Evolutionary conservation across 2,329 filamentous ascomycete species (phyloP).

Genomic region (Pyrenophora tritici-repentis): DNA sequence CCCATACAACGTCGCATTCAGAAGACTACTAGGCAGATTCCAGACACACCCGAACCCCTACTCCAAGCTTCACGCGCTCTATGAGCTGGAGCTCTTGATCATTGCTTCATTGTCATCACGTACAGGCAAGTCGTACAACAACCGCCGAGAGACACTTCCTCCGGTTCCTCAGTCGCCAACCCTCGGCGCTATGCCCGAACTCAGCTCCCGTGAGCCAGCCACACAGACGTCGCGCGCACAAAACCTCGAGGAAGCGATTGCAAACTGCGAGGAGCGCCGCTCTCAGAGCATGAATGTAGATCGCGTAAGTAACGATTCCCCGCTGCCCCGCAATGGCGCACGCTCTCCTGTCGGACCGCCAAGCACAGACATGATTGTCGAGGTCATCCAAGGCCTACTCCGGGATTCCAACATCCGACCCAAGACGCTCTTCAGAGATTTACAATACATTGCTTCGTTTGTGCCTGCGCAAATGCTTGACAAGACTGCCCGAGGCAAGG

Average conservation of each 20-base stretch:
- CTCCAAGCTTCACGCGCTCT: slow-evolving; percentile 79
- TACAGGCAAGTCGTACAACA: slow-evolving; percentile 52
- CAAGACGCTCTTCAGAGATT: slow-evolving; percentile 54
- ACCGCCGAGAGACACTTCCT: slow-evolving; percentile 47
- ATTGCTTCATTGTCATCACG: slow-evolving; percentile 71
- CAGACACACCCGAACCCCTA: slow-evolving; percentile 88
- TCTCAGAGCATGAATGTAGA: slow-evolving; percentile 59
- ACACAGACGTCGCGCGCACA: slow-evolving; percentile 50
- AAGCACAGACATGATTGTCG: slow-evolving; percentile 51
- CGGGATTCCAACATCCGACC: slow-evolving; percentile 52
- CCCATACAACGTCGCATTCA: slow-evolving; percentile 80
- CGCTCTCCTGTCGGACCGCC: slow-evolving; percentile 47
- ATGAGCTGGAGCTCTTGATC: slow-evolving; percentile 82
- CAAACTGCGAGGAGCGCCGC: slow-evolving; percentile 70
- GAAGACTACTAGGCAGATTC: slow-evolving; percentile 80
- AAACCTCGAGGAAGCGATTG: slow-evolving; percentile 69
- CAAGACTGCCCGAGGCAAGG: slow-evolving; percentile 67
- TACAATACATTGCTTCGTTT: slow-evolving; percentile 64
- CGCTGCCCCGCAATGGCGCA: slow-evolving; percentile 42
- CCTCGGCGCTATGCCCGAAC: slow-evolving; percentile 51
- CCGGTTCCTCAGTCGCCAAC: slow-evolving; percentile 53
- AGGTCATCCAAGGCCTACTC: slow-evolving; percentile 52
- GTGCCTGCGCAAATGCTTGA: slow-evolving; percentile 62
- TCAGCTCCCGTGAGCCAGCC: slow-evolving; percentile 51
- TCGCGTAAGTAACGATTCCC: slow-evolving; percentile 44